phyloP scores from a whole-genome alignment of 768 basidiomycete species.

The Paxillus ammoniavirescens region DNA sequence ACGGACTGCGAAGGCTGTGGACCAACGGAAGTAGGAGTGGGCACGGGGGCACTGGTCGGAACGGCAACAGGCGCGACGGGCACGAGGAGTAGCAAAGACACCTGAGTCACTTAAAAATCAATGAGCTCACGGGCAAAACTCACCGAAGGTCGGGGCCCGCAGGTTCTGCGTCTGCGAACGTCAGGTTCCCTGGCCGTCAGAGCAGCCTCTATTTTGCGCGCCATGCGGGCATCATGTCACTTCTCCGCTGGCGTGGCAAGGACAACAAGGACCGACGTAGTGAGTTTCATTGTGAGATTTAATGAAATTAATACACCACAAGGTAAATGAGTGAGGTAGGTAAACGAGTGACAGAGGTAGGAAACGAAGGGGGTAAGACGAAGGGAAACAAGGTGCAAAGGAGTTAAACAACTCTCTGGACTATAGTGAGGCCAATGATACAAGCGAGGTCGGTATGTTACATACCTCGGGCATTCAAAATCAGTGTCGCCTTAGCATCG shows the following conservation, averaged over 20 bases:
- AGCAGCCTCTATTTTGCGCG: conserved; percentile 26
- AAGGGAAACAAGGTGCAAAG: not conserved
- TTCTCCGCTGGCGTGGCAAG: conserved; percentile 19
- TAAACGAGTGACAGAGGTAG: conserved; percentile 11
- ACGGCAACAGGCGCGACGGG: not conserved
- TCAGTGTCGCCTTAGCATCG: not conserved
- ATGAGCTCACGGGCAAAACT: not conserved
- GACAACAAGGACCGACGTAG: conserved; percentile 39
- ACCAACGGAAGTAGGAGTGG: not conserved
- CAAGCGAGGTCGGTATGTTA: too few relatives aligned
- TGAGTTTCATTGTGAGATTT: conserved; percentile 41
- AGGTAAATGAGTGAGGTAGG: conserved; percentile 5
- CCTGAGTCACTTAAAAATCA: not conserved
- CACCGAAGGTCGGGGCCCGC: not conserved
- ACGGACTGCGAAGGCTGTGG: conserved; percentile 2
- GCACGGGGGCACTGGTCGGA: not conserved
- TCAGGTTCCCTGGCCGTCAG: not conserved
- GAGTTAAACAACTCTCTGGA: not conserved
- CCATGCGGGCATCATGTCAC: conserved; percentile 17
- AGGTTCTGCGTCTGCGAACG: not conserved
- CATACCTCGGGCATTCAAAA: not conserved
- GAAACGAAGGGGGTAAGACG: not conserved
- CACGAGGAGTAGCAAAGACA: not conserved
- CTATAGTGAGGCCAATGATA: too few relatives aligned
- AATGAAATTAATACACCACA: conserved; percentile 9